Evolutionary conservation across 345 rosid species (phyloP), one percentile per base, ranked within the genome.

Genomic region (Durio zibethinus): DNA sequence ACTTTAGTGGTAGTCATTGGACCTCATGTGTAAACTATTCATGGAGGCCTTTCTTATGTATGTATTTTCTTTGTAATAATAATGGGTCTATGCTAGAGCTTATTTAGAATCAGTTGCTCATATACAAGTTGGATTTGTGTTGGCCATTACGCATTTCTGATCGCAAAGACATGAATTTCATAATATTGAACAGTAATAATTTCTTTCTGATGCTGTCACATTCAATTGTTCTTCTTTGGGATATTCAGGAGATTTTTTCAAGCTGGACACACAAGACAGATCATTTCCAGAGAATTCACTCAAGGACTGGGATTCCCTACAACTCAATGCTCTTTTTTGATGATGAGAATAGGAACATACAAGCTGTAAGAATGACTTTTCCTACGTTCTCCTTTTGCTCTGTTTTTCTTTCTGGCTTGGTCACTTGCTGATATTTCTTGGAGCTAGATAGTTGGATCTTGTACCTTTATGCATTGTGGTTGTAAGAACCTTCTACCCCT

Each of bases 261-360:
- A 93, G 97, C 72, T 83, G 91, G 90, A 87, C 80, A 4, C 90
- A 90, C 80, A 90, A 93, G 81, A 91, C 94, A 0, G 93, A 93
- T 54, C 97, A 91, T 82, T 91, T 93, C 81, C 93, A 89, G 83
- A 91, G 85, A 83, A 89, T 93, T 61, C 90, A 88, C 74, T 81
- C 87, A 18, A 89, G 84, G 73, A 91, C 97, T 40, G 84, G 87
- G 25, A 89, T 89, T 81, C 97, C 93, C 11, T 89, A 84, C 63
- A 87, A 73, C 73, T 85, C 82, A 0, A 88, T 90, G 95, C 93
- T 93, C 77, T 93, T 93, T 81, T 93, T 89, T 40, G 98, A 90
- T 60, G 98, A 93, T 52, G 94, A 89, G 76, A 85, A 89, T 69
- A 81, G 92, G 83, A 93, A 93, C 83, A 89, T 93, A 67, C 78